phyloP scores from a whole-genome alignment of 768 basidiomycete genomes.

The Phaeolepiota aurea region DNA sequence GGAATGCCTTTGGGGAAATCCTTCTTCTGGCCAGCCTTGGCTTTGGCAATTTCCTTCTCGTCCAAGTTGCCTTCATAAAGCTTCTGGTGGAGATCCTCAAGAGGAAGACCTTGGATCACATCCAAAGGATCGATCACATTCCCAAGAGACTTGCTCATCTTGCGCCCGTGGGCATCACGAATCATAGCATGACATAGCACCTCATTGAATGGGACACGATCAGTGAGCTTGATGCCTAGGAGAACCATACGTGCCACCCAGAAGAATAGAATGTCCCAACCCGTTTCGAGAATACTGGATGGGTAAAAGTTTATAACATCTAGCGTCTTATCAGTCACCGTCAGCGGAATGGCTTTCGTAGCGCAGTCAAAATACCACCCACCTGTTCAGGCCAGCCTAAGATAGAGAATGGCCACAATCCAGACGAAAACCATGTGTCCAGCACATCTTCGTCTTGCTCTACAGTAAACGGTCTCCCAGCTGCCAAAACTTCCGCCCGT shows the following conservation, averaged over 20 bases:
- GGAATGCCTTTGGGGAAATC: constrained; percentile 99
- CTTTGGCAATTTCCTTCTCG: constrained; percentile 86
- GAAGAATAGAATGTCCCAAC: constrained; percentile 99
- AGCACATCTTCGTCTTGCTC: constrained; percentile 96
- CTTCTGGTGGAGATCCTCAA: constrained; percentile 80
- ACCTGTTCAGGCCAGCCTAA: constrained; percentile 97
- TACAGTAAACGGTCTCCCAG: constrained; percentile 59
- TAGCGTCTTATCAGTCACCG: too few relatives aligned
- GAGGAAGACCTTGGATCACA: constrained; percentile 76
- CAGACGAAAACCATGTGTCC: constrained; percentile 99
- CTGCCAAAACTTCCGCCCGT: constrained; percentile 63
- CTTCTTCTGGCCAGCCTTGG: constrained; percentile 94
- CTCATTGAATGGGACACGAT: constrained; percentile 87
- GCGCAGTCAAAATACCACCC: too few relatives aligned
- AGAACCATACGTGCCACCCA: constrained; percentile 99
- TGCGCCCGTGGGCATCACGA: constrained; percentile 95
- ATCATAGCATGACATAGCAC: constrained; percentile 99
- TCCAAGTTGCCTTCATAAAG: constrained; percentile 88
- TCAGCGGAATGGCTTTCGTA: too few relatives aligned
- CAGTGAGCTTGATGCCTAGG: constrained; percentile 85
- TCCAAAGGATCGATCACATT: constrained; percentile 98
- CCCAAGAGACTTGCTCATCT: constrained; percentile 98
- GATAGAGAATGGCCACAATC: constrained; percentile 95
- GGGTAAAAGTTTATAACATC: constrained; percentile 86
- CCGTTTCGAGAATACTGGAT: constrained; percentile 86